These are phyloP conservation scores for Dioscorea zingiberensis DNA, from an alignment of 106 monocot species.

Conservation along the genomic window DNA sequence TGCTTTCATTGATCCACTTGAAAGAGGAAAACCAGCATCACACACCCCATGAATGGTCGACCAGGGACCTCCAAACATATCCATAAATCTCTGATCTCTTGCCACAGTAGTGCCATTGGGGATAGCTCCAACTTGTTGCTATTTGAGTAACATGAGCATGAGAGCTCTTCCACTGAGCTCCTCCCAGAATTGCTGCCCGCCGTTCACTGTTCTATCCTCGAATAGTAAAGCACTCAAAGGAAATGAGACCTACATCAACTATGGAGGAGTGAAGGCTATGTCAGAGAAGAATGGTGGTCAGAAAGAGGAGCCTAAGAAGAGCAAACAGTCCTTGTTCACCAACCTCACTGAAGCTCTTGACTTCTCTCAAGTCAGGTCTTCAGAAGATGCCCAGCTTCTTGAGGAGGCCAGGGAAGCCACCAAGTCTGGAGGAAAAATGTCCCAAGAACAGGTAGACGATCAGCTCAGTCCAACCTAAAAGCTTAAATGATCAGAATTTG, in stretches of 20 bases:
- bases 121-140: background rate
- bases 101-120: background rate
- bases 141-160: conserved; percentile 19
- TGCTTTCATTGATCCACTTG: background rate
- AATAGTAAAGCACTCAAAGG: conserved; percentile 13
- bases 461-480: no score
- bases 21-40: no score
- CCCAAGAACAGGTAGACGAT: conserved; percentile 60
- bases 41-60: no score
- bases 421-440: conserved; percentile 69
- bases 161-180: conserved; percentile 50
- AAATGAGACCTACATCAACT: conserved; percentile 5
- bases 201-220: conserved; percentile 5
- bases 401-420: conserved; percentile 80
- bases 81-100: background rate
- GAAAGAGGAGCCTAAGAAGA: conserved; percentile 15
- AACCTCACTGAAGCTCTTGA: conserved; percentile 79
- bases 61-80: background rate
- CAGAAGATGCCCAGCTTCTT: conserved; percentile 71
- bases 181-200: conserved; percentile 28
- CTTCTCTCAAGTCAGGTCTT: conserved; percentile 83
- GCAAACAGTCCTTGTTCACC: conserved; percentile 63
- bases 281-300: conserved; percentile 16
- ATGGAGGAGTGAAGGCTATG: conserved; percentile 27
- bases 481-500: no score